Conservation (phyloP, 2,329 filamentous ascomycete species). For the Botrytis tulipae region DNA sequence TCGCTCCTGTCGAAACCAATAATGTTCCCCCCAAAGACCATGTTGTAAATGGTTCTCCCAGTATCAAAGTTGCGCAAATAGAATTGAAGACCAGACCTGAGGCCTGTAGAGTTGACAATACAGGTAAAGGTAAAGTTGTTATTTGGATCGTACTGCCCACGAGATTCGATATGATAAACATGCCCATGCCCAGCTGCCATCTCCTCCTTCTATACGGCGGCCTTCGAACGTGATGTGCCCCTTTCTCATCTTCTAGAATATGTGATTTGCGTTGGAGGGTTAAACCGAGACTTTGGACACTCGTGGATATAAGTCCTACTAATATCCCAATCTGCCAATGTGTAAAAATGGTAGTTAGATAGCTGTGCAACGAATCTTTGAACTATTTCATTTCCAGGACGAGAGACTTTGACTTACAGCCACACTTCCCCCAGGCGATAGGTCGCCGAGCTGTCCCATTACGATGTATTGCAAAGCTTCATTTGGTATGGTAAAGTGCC, state of each 20-base stretch:
- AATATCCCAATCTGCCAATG: slow-evolving; percentile 75
- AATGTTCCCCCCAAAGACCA: slow-evolving; percentile 90
- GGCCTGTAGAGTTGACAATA: slow-evolving; percentile 91
- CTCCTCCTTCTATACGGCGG: slow-evolving; percentile 85
- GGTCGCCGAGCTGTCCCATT: slow-evolving; percentile 72
- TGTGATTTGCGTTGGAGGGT: slow-evolving; percentile 98
- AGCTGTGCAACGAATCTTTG: slow-evolving; percentile 10
- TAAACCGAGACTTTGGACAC: slow-evolving; percentile 89
- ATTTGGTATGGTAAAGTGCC: slow-evolving; percentile 33
- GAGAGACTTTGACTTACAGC: slow-evolving; percentile 52
- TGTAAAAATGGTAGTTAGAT: slow-evolving; percentile 19
- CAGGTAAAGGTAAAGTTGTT: slow-evolving; percentile 88
- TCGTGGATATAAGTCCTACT: slow-evolving; percentile 89
- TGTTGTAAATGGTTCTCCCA: slow-evolving; percentile 89
- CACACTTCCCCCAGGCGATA: slow-evolving; percentile 76
- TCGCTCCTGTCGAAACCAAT: slow-evolving; percentile 82
- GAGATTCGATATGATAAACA: slow-evolving; percentile 94
- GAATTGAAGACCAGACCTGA: slow-evolving; percentile 98
- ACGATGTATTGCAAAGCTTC: slow-evolving; percentile 37
- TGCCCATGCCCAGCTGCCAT: slow-evolving; percentile 97
- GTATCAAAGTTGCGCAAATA: slow-evolving; percentile 88
- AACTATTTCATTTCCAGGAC: slow-evolving; percentile 30
- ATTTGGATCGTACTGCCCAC: slow-evolving; percentile 96
- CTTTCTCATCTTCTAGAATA: slow-evolving; percentile 93
- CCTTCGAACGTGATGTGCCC: slow-evolving; percentile 69